Base-by-base conservation (phyloP, 2,329 filamentous ascomycete species). In the Diplodia scrobiculata region DNA sequence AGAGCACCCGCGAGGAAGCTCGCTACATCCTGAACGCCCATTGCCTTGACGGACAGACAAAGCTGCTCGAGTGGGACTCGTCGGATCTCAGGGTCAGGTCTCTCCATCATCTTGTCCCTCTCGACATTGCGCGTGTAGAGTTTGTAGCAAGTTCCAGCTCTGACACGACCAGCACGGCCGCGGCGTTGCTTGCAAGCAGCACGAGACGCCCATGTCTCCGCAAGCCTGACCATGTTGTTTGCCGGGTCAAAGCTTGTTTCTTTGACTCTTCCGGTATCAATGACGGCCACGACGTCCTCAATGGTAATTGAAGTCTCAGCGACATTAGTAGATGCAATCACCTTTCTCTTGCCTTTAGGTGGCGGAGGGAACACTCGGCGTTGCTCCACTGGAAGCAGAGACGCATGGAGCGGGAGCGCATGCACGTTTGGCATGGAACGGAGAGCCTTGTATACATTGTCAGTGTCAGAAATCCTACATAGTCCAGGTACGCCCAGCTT, bases 261-360 rank as follows among this genome's bases (percentile, higher is more conserved):
- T 75, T 99, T 99, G 67, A 99, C 95, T 63, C 92, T 89, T 32
- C 95, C 95, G 11, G 90, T 95, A 76, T 99, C 95, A 69, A 99
- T 94, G 53, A 99, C 95, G 1, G 91, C 94, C 2, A 98, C 91
- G 63, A 99, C 91, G 74, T 99, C 95, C 74, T 97, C 93, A 68
- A 99, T 99, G 0, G 95, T 99, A 75, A 99, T 98, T 1, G 95
- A 98, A 0, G 95, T 99, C 77, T 99, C 95, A 1, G 95, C 95
- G 2, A 99, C 94, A 73, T 99, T 99, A 52, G 95, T 99, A 0
- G 95, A 91, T 6, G 94, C 91, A 38, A 99, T 91, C 13, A 99
- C 87, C 78, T 99, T 99, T 41, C 95, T 86, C 78, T 91, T 93
- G 0, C 92, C 92, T 2, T 80, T 76, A 0, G 94, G 93, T 4